Evolutionary conservation across 1,284 basidiomycete genomes (phyloP).

Genomic region (Hemileia vastatrix): DNA sequence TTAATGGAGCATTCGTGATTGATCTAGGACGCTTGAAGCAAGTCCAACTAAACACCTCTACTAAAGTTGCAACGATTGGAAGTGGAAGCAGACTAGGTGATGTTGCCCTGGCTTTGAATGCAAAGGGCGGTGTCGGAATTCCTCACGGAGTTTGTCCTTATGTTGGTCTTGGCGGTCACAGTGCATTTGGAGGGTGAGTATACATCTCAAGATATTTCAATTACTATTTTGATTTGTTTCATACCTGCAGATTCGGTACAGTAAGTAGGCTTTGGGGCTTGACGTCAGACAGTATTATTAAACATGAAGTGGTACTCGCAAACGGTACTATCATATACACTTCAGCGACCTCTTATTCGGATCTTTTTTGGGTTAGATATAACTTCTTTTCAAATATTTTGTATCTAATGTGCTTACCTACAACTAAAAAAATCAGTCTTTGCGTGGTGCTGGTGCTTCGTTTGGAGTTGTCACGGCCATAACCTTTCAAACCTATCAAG

Average conservation of each 20-base stretch:
- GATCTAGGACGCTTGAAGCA: conserved; percentile 3
- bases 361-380: conserved; percentile 30
- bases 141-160: conserved; percentile 43
- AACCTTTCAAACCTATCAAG: neutral
- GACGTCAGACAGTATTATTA: conserved; percentile 37
- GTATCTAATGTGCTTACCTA: neutral
- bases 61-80: conserved; percentile 34
- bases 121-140: conserved; percentile 37
- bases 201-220: neutral
- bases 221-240: neutral
- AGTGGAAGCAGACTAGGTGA: conserved; percentile 43
- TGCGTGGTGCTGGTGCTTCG: conserved; percentile 12
- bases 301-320: conserved; percentile 43
- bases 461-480: conserved; percentile 10
- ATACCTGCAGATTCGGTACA: conserved; percentile 31
- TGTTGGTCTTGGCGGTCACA: conserved; percentile 43
- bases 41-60: neutral
- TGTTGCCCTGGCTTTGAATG: conserved; percentile 40
- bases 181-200: conserved; percentile 33
- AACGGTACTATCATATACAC: conserved; percentile 37
- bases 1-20: conserved; percentile 5
- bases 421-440: neutral
- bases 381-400: too few species aligned
- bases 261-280: conserved; percentile 42
- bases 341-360: conserved; percentile 19